These are phyloP conservation scores for Fraxinus latifolia DNA, from an alignment of 305 asterid genomes.

Conservation along the genomic window DNA sequence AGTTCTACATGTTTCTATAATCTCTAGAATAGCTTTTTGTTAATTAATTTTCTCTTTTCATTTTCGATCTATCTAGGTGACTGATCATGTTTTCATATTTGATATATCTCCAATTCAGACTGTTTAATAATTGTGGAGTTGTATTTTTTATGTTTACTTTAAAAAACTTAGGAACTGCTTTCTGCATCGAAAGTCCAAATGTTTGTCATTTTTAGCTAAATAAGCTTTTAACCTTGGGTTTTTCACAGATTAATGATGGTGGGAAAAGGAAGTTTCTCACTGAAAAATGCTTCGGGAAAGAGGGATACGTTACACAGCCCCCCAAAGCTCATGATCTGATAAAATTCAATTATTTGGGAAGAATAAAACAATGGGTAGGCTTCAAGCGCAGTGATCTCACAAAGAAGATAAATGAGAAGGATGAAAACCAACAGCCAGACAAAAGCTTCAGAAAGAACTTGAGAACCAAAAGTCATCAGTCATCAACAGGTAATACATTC, in stretches of 20 bases:
- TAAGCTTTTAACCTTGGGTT: constrained; percentile 5
- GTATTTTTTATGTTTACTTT: neutral
- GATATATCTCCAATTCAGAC: neutral
- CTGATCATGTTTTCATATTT: neutral
- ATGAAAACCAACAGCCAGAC: constrained; percentile 30
- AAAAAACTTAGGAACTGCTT: neutral
- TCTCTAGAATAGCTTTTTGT: neutral
- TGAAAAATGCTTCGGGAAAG: constrained; percentile 36
- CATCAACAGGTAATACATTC: constrained; percentile 26
- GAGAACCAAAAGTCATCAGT: constrained; percentile 27
- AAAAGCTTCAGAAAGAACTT: constrained; percentile 22
- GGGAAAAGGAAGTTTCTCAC: constrained; percentile 28
- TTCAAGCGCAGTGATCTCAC: constrained; percentile 51
- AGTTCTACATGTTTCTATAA: neutral
- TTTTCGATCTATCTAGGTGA: constrained; percentile 9
- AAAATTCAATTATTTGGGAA: constrained; percentile 40
- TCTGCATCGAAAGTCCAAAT: neutral
- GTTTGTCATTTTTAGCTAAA: neutral
- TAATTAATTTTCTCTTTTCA: neutral
- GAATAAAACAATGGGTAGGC: constrained; percentile 52
- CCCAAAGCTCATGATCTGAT: constrained; percentile 29
- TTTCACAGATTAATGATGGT: constrained; percentile 38
- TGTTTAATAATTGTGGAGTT: constrained; percentile 3
- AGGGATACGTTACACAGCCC: constrained; percentile 25
- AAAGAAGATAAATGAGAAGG: constrained; percentile 39